phyloP scores from a whole-genome alignment of 2,329 filamentous ascomycete genomes.

The Cytospora chrysosperma region DNA sequence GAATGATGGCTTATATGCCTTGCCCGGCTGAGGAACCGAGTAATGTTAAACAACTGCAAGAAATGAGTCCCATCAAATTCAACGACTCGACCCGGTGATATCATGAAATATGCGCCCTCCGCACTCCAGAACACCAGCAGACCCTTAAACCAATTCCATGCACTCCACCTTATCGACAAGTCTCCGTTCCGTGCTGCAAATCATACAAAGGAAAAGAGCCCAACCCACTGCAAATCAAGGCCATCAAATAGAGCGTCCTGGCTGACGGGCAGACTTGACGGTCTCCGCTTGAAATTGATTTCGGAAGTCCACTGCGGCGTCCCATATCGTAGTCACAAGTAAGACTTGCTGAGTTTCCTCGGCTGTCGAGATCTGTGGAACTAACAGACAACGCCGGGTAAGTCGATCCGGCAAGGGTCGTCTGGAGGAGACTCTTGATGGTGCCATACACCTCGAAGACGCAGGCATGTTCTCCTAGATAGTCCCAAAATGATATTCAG shows the following conservation, averaged over 20 bases:
- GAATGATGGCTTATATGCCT: neutral
- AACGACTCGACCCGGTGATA: conserved; percentile 11
- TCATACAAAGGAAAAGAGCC: neutral
- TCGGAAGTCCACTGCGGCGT: neutral
- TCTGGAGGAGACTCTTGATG: neutral
- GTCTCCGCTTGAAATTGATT: neutral
- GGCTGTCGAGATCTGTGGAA: neutral
- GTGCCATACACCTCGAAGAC: neutral
- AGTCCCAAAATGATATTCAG: neutral
- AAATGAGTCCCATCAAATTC: neutral
- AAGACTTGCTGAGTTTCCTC: neutral
- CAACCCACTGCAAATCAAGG: conserved; percentile 4
- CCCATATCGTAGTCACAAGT: neutral
- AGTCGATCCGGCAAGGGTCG: neutral
- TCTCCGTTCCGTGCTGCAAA: neutral
- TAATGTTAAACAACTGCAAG: neutral
- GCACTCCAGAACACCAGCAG: conserved; percentile 20
- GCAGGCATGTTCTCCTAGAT: neutral
- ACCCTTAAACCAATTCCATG: neutral
- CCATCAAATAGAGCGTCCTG: neutral
- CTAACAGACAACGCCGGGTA: neutral
- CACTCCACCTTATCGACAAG: conserved; percentile 8
- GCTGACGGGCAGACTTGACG: neutral
- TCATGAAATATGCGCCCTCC: conserved; percentile 1
- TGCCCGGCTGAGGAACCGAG: neutral